Evolutionary conservation across 1,284 basidiomycete genomes (phyloP), one percentile per base, ranked within the genome.

Genomic region (Baeospora myosura): DNA sequence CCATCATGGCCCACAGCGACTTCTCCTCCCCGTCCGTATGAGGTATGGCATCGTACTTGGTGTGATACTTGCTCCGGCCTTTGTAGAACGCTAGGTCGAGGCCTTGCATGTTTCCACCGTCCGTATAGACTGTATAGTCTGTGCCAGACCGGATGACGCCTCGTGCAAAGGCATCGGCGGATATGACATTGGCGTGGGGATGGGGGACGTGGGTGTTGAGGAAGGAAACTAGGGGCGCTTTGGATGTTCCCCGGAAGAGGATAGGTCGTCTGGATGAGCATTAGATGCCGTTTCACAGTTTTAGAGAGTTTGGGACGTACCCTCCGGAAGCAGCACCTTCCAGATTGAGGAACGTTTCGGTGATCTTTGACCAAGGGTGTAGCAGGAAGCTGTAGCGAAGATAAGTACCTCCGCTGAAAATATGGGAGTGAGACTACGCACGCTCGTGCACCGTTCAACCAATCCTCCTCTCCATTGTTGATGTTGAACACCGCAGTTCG

Each of bases 391-490:
- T n/a, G n/a, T n/a, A n/a, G n/a, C n/a, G n/a, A n/a, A n/a, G n/a
- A n/a, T n/a, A n/a, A n/a, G n/a, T n/a, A n/a, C n/a, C n/a, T n/a
- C n/a, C n/a, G n/a, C n/a, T n/a, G n/a, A n/a, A n/a, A n/a, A n/a
- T n/a, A n/a, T n/a, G n/a, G n/a, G n/a, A n/a, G n/a, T n/a, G 24
- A 32, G 10, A 35, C 20, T 22, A 64, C 74, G 53, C 61, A 85
- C 70, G 69, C 68, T 53, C 76, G 74, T 10, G 83, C 81, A 16
- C 87, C 87, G 49, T 81, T 70, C 49, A 88, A 56, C 25, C 78
- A 74, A 54, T 86, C 77, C 52, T 89, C 86, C 56, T 89, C 87
- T 1, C 80, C 86, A 46, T 89, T 88, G 57, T 89, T 89, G 56
- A 88, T 73, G 53, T 88, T 85, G 63, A 88, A 85, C 2, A 89